Base-by-base conservation (phyloP, 1,139 yeast species). In the Zhuliangozyma parablackwelliae region DNA sequence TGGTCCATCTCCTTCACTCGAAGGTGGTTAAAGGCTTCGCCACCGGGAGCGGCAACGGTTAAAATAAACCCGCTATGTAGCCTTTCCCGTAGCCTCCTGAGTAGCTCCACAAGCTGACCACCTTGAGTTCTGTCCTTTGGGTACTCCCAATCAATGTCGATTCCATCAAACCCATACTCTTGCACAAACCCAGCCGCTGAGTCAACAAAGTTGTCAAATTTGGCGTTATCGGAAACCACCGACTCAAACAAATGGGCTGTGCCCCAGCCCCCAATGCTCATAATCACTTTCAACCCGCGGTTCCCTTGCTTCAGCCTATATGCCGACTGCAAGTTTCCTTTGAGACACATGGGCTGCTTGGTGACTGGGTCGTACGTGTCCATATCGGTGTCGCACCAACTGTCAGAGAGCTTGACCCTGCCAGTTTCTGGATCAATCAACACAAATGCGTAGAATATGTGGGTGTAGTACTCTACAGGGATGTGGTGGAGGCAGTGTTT, bases 141-240 rank as follows among this genome's bases (percentile, higher is more conserved):
- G 48, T 82, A 90, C 56, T 92, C 98, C 97, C 97, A 92, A 59
- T 92, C 98, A 27, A 92, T 63, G 56, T 92, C 98, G 35, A 92
- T 66, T 0, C 98, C 97, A 56, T 92, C 97, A 50, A 92, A 80
- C 0, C 86, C 83, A 51, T 78, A 73, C 35, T 68, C 61, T 3
- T 59, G 46, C 50, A 87, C 65, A 26, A 75, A 57, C 0, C 59
- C 58, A 1, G 75, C 66, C 1, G 81, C 65, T 2, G 82, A 66
- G 1, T 51, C 41, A 3, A 80, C 75, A 57, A 90, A 88, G 1
- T 35, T 55, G 2, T 54, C 53, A 7, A 80, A 44, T 37, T 65
- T 72, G 1, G 37, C 40, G 0, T 56, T 50, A 32, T 67, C 63
- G 2, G 54, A 47, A 6, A 75, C 68, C 7, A 82, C 69, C 1